Conservation (phyloP, 495 filamentous ascomycete species). For the Bathelium albidoporum region DNA sequence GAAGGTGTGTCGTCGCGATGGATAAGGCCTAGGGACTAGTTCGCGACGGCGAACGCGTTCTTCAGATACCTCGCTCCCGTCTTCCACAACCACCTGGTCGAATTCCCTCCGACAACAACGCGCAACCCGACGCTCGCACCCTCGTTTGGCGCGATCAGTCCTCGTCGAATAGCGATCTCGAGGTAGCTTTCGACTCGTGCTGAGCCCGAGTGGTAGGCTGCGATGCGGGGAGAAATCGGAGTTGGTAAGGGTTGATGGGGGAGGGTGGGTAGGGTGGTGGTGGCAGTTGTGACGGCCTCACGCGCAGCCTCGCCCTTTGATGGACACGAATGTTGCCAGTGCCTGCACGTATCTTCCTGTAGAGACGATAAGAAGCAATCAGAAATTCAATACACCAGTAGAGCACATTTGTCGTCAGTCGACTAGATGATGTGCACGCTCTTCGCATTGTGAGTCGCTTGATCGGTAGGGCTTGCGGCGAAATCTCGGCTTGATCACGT, state of each 20-base stretch:
- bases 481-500: neutral
- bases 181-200: neutral
- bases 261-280: constrained; percentile 4
- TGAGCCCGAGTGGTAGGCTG: neutral
- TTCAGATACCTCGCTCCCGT: neutral
- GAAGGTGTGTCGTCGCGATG: neutral
- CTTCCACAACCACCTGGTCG: neutral
- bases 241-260: neutral
- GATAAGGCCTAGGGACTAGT: neutral
- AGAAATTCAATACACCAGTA: neutral
- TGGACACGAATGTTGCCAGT: neutral
- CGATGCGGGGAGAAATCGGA: neutral
- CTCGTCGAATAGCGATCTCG: neutral
- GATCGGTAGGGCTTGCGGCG: neutral
- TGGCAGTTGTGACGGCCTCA: neutral
- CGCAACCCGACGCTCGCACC: neutral
- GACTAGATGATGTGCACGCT: neutral
- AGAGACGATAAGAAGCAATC: neutral
- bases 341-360: neutral
- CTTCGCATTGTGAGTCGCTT: neutral
- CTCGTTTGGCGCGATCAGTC: neutral
- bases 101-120: neutral
- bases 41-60: neutral
- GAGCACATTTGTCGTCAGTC: neutral
- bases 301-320: neutral